A percentile compares a stretch with the other conserved stretches of the same genome.
phyloP scores from a whole-genome alignment of 805 yeast species.

The Diddensiella santjacobensis region DNA sequence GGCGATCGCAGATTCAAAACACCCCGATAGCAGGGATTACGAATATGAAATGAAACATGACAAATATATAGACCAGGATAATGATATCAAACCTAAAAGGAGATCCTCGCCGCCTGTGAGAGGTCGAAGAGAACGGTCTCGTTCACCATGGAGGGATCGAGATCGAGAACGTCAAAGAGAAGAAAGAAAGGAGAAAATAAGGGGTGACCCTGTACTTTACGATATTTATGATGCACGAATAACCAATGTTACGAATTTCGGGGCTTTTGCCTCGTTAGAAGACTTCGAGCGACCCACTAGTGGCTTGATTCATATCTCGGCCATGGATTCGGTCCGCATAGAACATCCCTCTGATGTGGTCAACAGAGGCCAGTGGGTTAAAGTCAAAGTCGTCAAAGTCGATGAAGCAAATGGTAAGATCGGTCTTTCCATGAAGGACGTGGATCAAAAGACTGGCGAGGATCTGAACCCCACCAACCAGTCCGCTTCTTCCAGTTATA shows the following conservation, averaged over 20 bases:
- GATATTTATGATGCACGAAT: constrained; percentile 60
- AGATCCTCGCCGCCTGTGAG: neutral
- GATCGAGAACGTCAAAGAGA: neutral
- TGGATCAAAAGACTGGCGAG: constrained; percentile 68
- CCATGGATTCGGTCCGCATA: constrained; percentile 50
- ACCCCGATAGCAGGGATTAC: constrained; percentile 9
- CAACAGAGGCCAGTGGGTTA: constrained; percentile 55
- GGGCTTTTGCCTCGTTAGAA: constrained; percentile 66
- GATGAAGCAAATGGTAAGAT: constrained; percentile 44
- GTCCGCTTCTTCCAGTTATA: neutral
- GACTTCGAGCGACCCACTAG: constrained; percentile 33
- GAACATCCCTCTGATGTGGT: constrained; percentile 58
- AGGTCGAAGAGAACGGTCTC: neutral
- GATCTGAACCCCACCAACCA: constrained; percentile 12
- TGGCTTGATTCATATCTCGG: constrained; percentile 69
- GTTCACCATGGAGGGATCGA: constrained; percentile 5
- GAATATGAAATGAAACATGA: constrained; percentile 8
- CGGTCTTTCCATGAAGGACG: constrained; percentile 62
- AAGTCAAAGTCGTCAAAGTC: constrained; percentile 52
- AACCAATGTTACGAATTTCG: constrained; percentile 58
- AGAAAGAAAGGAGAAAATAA: constrained; percentile 14
- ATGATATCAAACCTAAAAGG: neutral
- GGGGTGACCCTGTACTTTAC: constrained; percentile 39
- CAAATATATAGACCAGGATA: constrained; percentile 3
- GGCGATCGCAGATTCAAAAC: constrained; percentile 22